Percentiles rank a stretch among this genome's conserved stretches.
These are phyloP conservation scores for Cyphellophora attinorum DNA, from an alignment of 2,329 filamentous ascomycete genomes.

Conservation along the genomic window DNA sequence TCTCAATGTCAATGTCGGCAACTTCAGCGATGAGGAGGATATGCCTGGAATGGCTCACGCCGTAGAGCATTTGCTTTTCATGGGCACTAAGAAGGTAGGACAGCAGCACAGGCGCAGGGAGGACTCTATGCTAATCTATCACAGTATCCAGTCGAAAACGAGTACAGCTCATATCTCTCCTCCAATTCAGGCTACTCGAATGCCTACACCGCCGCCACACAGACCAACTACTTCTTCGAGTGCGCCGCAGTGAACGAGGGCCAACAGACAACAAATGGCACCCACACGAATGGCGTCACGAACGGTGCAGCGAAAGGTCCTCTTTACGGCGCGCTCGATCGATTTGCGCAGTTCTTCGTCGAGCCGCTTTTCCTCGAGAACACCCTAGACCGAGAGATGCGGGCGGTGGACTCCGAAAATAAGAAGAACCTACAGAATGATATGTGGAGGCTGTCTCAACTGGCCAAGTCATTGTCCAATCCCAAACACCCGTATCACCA, in stretches of 20 bases:
- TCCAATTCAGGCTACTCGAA: conserved; percentile 87
- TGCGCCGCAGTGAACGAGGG: conserved; percentile 65
- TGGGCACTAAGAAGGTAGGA: conserved; percentile 94
- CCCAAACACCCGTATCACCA: conserved; percentile 80
- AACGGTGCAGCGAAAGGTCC: conserved; percentile 30
- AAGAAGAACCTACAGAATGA: conserved; percentile 96
- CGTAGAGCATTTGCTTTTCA: conserved; percentile 92
- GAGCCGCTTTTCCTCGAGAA: conserved; percentile 75
- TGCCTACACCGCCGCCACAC: conserved; percentile 85
- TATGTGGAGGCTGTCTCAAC: conserved; percentile 75
- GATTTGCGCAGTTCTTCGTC: conserved; percentile 91
- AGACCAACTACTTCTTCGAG: conserved; percentile 98
- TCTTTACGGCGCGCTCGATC: conserved; percentile 73
- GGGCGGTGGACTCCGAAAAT: conserved; percentile 88
- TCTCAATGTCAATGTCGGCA: conserved; percentile 91
- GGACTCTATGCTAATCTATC: background rate
- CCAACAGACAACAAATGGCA: conserved; percentile 7
- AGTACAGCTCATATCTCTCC: conserved; percentile 86
- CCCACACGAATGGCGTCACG: conserved; percentile 1
- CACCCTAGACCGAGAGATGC: conserved; percentile 77
- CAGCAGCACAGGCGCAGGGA: background rate
- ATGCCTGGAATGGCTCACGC: conserved; percentile 95
- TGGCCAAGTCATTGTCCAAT: conserved; percentile 82
- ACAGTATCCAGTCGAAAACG: conserved; percentile 85
- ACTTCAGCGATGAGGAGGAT: conserved; percentile 81